Evolutionary conservation across 164 flowering plant genomes (phyloP), one percentile per base, ranked within the genome.

Genomic region (Malania oleifera): DNA sequence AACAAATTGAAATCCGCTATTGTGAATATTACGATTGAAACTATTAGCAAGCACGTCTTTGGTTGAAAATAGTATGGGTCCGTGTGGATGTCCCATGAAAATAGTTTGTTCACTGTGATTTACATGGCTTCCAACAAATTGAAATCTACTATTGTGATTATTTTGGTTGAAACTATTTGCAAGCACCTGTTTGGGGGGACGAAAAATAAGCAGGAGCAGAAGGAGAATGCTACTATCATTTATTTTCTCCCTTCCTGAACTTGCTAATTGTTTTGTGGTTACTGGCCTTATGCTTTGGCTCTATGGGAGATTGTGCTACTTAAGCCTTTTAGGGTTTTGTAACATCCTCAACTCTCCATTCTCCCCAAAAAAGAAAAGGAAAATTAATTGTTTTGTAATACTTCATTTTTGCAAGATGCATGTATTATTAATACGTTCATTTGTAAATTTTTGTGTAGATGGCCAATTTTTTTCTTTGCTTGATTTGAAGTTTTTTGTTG

Each of bases 401-500:
- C 11, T 22, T 9, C 10, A 13, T 22, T 22, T 23, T 13, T 0
- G n/a, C n/a, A 46, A 20, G 25, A 7, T 46, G n/a, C 26, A 15
- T 40, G 44, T 14, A 40, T 11, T 2, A 11, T 11, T 14, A 8
- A 11, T 40, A 11, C 13, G 14, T 34, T 7, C 11, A 7, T 34
- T 12, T 7, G 38, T 34, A 12, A 34, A 0, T 34, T 43, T 20
- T 43, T 20, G 7, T 43, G 1, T 43, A 43, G 17, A 7, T 43
- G 22, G 20, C 11, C 44, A 19, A 19, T 24, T 48, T 23, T 50
- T 24, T 40, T 26, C 15, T 48, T 57, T 58, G 4, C 2, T 5
- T 34, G 34, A 13, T 50, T 44, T 56, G 13, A 29, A 56, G 3
- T 20, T 31, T 61, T 68, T 61, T 61, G 24, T 7, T 44, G 9